Evolutionary conservation across 2,329 filamentous ascomycete species (phyloP), one percentile per base, ranked within the genome.

Genomic region (Phoma herbarum): DNA sequence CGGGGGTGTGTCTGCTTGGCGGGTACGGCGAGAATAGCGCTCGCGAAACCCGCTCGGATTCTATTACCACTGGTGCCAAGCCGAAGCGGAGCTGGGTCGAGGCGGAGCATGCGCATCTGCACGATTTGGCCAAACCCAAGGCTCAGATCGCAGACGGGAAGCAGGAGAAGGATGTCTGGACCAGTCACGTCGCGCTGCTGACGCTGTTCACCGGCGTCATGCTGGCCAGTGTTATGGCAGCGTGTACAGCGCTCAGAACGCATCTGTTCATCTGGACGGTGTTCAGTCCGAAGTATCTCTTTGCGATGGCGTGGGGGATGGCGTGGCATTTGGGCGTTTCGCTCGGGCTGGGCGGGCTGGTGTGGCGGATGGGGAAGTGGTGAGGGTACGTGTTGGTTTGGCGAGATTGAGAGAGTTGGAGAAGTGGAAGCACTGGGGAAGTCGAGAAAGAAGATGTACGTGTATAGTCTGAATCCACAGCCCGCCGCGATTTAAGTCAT

Each of bases 231-330:
- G 89, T 97, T 23, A 98, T 98, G 94, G 86, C 85, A 14, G 93
- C 94, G 16, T 99, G 95, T 76, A 93, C 90, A 46, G 83, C 86
- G 8, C 77, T 99, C 72, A 83, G 94, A 65, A 92, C 91, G 28
- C 95, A 99, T 82, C 77, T 99, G 57, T 99, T 99, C 75, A 93
- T 99, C 61, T 99, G 95, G 95, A 98, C 94, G 0, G 95, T 99
- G 11, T 99, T 99, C 77, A 96, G 92, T 64, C 95, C 95, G 0
- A 99, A 98, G 77, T 98, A 93, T 76, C 79, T 99, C 65, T 99
- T 96, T 75, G 91, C 88, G 63, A 90, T 95, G 83, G 92, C 90
- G 14, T 99, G 95, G 96, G 88, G 86, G 62, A 72, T 94, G 44
- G 91, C 86, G 8, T 92, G 93, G 80, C 94, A 99, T 84, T 74